Evolutionary conservation across 495 filamentous ascomycete genomes (phyloP).

Genomic region (Aspergillus panamensis): DNA sequence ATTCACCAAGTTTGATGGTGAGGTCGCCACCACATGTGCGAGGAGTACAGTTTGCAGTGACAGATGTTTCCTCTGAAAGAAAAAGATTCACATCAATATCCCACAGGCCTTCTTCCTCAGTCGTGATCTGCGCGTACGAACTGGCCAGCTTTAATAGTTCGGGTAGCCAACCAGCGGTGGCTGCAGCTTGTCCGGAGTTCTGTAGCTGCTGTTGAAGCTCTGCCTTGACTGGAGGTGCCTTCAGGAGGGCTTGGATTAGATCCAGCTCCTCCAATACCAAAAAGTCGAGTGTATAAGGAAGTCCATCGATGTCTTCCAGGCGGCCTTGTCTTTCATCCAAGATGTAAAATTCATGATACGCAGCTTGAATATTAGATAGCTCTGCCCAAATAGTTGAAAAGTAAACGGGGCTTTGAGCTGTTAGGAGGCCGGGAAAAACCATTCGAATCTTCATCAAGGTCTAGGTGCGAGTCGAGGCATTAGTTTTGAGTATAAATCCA

Average conservation of each 20-base stretch:
- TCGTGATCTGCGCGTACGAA: constrained; percentile 85
- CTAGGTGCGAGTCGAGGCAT: constrained; percentile 35
- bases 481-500: constrained; percentile 2
- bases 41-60: constrained; percentile 95
- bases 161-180: constrained; percentile 62
- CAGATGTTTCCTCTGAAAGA: constrained; percentile 87
- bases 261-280: constrained; percentile 90
- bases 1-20: constrained; percentile 88
- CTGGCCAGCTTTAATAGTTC: constrained; percentile 80
- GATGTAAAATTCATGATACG: constrained; percentile 80
- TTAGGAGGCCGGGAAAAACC: constrained; percentile 77
- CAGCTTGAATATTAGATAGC: constrained; percentile 61
- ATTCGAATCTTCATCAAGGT: constrained; percentile 84
- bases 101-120: constrained; percentile 92
- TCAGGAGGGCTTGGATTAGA: constrained; percentile 81
- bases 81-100: constrained; percentile 95
- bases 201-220: constrained; percentile 75
- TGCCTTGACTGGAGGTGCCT: constrained; percentile 77
- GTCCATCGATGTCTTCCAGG: constrained; percentile 81
- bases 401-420: constrained; percentile 69
- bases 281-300: constrained; percentile 96
- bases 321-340: constrained; percentile 79
- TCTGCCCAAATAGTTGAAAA: constrained; percentile 88
- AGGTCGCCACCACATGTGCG: constrained; percentile 88
- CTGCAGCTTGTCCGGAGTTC: constrained; percentile 52